Evolutionary conservation across 2,329 filamentous ascomycete genomes (phyloP).

Genomic region (Phialocephala sp.): DNA sequence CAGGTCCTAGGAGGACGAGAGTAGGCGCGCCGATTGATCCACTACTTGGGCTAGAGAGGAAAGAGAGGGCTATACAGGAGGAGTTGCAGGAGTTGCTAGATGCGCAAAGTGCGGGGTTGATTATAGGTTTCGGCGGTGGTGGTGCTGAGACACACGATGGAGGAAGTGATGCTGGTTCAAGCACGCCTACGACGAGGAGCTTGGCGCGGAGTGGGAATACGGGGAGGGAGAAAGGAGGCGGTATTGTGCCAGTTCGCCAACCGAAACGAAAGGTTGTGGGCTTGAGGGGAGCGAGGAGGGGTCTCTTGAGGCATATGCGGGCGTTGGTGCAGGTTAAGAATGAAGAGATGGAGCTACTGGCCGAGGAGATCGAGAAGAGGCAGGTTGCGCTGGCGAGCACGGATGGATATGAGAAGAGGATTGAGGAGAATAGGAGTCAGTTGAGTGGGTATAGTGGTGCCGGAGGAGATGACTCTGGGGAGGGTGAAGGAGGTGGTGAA

Average conservation of each 20-base stretch:
- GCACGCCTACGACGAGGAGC: slow-evolving; percentile 38
- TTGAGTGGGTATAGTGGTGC: slow-evolving; percentile 57
- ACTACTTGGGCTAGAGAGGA: slow-evolving; percentile 50
- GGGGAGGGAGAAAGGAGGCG: slow-evolving; percentile 27
- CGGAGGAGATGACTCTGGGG: slow-evolving; percentile 54
- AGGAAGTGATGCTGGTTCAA: slow-evolving; percentile 46
- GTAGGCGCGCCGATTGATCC: slow-evolving; percentile 34
- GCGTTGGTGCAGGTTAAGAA: slow-evolving; percentile 69
- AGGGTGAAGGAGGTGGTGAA: slow-evolving; percentile 52
- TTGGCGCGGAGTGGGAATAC: slow-evolving; percentile 26
- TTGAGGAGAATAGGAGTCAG: slow-evolving; percentile 50
- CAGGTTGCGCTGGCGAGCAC: slow-evolving; percentile 64
- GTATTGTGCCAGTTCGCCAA: slow-evolving; percentile 66
- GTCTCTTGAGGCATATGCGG: slow-evolving; percentile 66
- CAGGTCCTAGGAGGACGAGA: slow-evolving; percentile 24
- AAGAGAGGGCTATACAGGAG: slow-evolving; percentile 59
- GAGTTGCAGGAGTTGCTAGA: slow-evolving; percentile 64
- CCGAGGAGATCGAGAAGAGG: slow-evolving; percentile 60
- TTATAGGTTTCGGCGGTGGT: slow-evolving; percentile 39
- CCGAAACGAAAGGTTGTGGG: slow-evolving; percentile 58
- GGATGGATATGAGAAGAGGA: slow-evolving; percentile 55
- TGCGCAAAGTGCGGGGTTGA: slow-evolving; percentile 58
- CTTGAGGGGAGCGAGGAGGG: slow-evolving; percentile 66
- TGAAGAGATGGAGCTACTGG: slow-evolving; percentile 69
- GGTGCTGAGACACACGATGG: slow-evolving; percentile 40